Base-by-base conservation (phyloP, 352 stramenopile genomes). In the Phytophthora kernoviae region DNA sequence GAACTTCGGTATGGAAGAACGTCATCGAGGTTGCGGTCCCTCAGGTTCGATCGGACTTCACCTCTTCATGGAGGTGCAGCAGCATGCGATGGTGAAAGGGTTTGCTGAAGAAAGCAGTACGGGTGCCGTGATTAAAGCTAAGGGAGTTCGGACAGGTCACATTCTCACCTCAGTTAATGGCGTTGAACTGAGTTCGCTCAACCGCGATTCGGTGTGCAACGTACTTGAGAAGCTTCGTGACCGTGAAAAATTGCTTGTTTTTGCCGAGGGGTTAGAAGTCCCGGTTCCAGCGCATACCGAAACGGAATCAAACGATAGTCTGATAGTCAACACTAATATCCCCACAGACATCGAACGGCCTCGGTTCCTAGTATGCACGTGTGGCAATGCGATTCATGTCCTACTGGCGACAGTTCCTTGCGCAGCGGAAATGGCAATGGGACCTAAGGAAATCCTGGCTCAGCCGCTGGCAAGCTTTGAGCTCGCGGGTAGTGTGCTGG, bases 301-400 rank as follows among this genome's bases (percentile, higher is more conserved):
- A 30, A 58, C 34, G 33, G 64, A 41, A 9, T 49, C 14, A 1
- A 63, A 44, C 4, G 55, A 64, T 26, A 37, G 37, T 40, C 18
- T 53, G 12, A 12, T 44, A 24, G 22, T 54, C 17, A 52, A 59
- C 15, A 48, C 55, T 18, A 58, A 20, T n/a, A 68, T 68, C 54
- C 48, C 65, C 42, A 54, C 60, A 17, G 62, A 84, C 1, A 55
- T 73, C 4, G 70, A 86, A 42, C 71, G 58, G 11, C 73, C 72
- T 17, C 71, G 76, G 0, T 82, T 89, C 45, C 62, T 91, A 34
- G 48, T 91, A 10, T 88, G 79, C 21, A 79, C 76, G 1, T 91
- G 79, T 21, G 79, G 80, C 5, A 78, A 66, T n/a, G 62, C 56
- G 26, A 70, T 91, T 37, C 72, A 88, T 50, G 21, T 91, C n/a